Evolutionary conservation across 1,284 basidiomycete species (phyloP), one percentile per base, ranked within the genome.

Genomic region (Stygiomarasmius scandens): DNA sequence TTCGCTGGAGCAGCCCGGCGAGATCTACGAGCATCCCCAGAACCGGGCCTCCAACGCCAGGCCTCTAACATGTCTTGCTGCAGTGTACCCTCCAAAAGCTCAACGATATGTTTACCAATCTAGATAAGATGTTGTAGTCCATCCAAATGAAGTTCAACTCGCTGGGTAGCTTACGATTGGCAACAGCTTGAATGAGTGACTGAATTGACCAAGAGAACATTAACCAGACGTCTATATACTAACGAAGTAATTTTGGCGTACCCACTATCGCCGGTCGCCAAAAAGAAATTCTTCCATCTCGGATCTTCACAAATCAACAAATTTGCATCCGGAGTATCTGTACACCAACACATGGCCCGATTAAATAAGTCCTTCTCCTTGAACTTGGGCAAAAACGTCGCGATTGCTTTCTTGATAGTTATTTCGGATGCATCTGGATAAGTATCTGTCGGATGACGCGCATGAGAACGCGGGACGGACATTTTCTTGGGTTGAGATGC

Each of bases 401-500:
- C 50, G 10, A 61, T 52, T 3, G 56, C 53, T 22, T 56, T 55
- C 32, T 49, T 38, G 12, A 61, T 55, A 22, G 49, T 50, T 14
- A 38, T 24, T 22, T 58, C 53, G 16, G 57, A 56, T 9, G 44
- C 53, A 22, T 59, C 47, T 1, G 60, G 60, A 27, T 55, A 52
- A 2, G 54, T 61, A 24, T 61, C 60, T 20, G 57, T 56, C 8
- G 58, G 58, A 49, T 61, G 60, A n/a, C 29, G 46, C 14, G 57
- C 60, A 51, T 61, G 60, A n/a, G 57, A 58, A 9, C 60, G 48
- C 11, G 60, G 54, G 41, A 61, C 47, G 24, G 60, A 61, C 8
- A 59, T 27, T 6, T 16, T 19, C 25, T 27, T 52, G 20, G 56
- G 58, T 20, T 51, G 23, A 24, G 43, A 24, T 14, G 53, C 54